Base-by-base conservation (phyloP, 1,139 yeast genomes). In the Yamadazyma atlantica region DNA sequence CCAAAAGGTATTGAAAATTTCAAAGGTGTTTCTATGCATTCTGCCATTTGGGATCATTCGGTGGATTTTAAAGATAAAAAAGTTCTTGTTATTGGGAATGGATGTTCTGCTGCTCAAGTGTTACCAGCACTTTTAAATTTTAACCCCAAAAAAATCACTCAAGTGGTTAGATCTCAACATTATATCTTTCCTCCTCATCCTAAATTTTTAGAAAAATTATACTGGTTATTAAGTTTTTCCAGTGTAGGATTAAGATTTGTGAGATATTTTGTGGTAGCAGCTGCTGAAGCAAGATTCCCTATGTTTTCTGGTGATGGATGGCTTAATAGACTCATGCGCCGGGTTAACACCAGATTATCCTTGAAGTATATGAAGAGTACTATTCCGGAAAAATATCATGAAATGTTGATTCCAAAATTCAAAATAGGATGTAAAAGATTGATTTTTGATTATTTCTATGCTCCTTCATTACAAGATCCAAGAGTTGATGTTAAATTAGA, bases 21-120 rank as follows among this genome's bases (percentile, higher is more conserved):
- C 51, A 57, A 70, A 46, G 80, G 80, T 3, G 50, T 48, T 3
- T 69, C 66, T 48, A 63, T 73, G 64, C 80, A 75, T 46, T 69
- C 78, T 1, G 76, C 74, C 1, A 52, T 69, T 32, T 75, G 75
- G 71, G 66, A 75, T 42, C 69, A 71, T 44, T 43, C 53, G 11
- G 68, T 69, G 10, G 60, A 62, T 21, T 54, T 73, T 42, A 55
- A 60, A 37, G 61, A 52, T 31, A 64, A 64, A 35, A 53, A 57
- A 5, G 67, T 71, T 9, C 60, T 63, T 12, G 64, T 69, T 13
- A 50, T 69, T 33, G 75, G 75, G 17, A 69, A 71, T 42, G 75
- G 75, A 3, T 65, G 75, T 37, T 64, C 73, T 13, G 77, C 73
- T 6, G 66, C 64, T 29, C 76, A 71, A 48, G 57, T 69, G 26